These are phyloP conservation scores for Paramyrothecium roridum DNA, from an alignment of 2,329 filamentous ascomycete genomes.

Conservation along the genomic window DNA sequence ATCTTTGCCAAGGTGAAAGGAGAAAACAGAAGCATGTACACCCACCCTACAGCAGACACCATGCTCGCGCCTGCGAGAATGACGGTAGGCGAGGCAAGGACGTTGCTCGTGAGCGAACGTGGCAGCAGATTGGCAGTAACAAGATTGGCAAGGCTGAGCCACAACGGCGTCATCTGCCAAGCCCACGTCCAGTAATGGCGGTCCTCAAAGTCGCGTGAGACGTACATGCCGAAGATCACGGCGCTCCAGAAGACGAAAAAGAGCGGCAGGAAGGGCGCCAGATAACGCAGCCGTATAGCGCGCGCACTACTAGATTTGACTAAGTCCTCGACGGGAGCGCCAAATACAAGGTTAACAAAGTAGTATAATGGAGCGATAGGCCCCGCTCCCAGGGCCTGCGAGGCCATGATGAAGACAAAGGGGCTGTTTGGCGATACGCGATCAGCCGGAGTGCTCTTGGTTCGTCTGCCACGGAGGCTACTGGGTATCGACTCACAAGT, in stretches of 20 bases:
- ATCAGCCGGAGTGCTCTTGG: too few species aligned
- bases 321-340: neutral
- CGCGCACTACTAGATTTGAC: neutral
- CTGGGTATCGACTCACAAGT: neutral
- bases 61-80: neutral
- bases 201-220: neutral
- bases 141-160: neutral
- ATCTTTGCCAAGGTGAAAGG: neutral
- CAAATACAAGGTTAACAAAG: neutral
- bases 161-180: neutral
- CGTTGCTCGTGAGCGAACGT: neutral
- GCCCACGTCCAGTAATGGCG: neutral
- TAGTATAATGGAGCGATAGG: neutral
- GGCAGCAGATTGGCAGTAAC: neutral
- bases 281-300: neutral
- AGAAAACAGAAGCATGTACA: neutral
- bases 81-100: neutral
- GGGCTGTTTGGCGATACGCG: neutral
- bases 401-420: neutral
- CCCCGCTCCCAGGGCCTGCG: neutral
- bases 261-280: neutral
- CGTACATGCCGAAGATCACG: neutral
- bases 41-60: neutral
- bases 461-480: neutral
- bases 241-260: neutral